Evolutionary conservation across 768 basidiomycete species (phyloP), one percentile per base, ranked within the genome.

Genomic region (Phaeotremella fagi): DNA sequence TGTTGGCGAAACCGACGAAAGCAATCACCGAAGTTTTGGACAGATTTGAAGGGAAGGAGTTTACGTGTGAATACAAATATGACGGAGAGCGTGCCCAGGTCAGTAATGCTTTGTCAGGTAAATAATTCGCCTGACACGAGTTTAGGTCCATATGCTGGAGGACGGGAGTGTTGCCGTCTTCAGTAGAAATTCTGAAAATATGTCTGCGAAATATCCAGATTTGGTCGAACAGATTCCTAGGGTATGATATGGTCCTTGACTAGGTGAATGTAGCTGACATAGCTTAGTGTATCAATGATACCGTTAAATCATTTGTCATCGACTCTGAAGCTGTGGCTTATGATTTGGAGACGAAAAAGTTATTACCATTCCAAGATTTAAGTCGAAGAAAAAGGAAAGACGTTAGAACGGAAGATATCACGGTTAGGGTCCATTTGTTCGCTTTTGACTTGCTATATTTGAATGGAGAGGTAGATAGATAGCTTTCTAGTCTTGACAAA

Each of bases 61-160:
- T 99, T 71, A 97, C 95, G 7, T 98, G 92, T 76, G 95, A 99
- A 77, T 99, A 99, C 77, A 99, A 99, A 75, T 99, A 99, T 63
- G 95, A 99, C 60, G 95, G 95, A 5, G 95, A 99, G 73, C 85
- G 95, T 43, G 95, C 95, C 15, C 92, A 97, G 78, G 87, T 85
- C 23, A 28, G 68, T 47, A 38, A 29, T 11, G 12, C 25, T 28
- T 45, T 41, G 16, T 18, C 14, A 28, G 38, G 20, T 22, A 41
- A 18, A 41, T 14, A 22, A n/a, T n/a, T n/a, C n/a, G n/a, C n/a
- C 38, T 41, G 38, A 41, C 22, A 41, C 38, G 9, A 23, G 11
- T 27, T 18, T 60, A 87, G 84, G 86, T 94, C 2, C 95, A 99
- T 75, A 83, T 80, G 68, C 77, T 90, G 43, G 82, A 83, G 37